Conservation (phyloP, 208 protist genomes). For the Acanthamoeba rhysodes region DNA sequence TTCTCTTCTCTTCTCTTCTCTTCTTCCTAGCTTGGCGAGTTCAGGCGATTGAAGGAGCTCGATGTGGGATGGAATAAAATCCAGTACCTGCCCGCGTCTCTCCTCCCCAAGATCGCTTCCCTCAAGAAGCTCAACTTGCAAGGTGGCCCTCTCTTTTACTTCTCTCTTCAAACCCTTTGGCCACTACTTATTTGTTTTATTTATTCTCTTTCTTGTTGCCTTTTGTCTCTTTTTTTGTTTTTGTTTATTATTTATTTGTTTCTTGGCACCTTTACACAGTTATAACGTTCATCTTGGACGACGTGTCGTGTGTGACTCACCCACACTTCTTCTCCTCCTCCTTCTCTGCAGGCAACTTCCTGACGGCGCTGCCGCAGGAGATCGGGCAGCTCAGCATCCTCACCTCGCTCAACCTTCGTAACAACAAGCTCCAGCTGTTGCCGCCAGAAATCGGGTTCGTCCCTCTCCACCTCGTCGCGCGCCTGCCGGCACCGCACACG, state of each 20-base stretch:
- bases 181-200: not conserved
- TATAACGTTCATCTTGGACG: too few species aligned
- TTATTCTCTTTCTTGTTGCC: not conserved
- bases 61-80: slow-evolving; percentile 66
- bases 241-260: not conserved
- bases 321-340: not conserved
- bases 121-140: slow-evolving; percentile 61
- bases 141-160: not conserved
- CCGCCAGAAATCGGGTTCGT: slow-evolving; percentile 52
- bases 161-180: not conserved
- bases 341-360: slow-evolving; percentile 15
- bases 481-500: too few species aligned
- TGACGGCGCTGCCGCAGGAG: slow-evolving; percentile 40
- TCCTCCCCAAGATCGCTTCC: slow-evolving; percentile 17
- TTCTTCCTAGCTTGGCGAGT: slow-evolving; percentile 29
- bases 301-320: not conserved
- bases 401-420: slow-evolving; percentile 57
- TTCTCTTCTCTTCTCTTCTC: too few species aligned
- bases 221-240: not conserved
- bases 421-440: slow-evolving; percentile 57
- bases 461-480: not conserved
- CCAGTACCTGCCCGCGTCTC: slow-evolving; percentile 28
- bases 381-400: slow-evolving; percentile 46
- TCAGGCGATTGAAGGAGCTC: slow-evolving; percentile 55
- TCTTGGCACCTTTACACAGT: not conserved